Conservation (phyloP, 208 protist species). For the Acanthamoeba royreba region DNA sequence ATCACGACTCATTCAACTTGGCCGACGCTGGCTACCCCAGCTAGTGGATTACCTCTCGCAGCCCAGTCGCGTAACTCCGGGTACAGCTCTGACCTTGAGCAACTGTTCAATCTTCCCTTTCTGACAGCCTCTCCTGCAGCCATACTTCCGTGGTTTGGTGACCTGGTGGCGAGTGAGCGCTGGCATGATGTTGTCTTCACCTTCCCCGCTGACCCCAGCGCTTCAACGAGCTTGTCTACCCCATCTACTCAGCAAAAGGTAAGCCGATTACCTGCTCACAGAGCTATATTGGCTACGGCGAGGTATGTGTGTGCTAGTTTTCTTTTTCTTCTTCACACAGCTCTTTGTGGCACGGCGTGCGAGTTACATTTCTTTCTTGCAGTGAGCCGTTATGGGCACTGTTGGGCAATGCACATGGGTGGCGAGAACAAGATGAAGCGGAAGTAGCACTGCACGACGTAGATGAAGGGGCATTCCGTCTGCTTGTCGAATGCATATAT, state of each 20-base stretch:
- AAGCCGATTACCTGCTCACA: neutral
- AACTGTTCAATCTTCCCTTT: neutral
- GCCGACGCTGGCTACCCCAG: neutral
- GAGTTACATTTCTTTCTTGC: too few relatives aligned
- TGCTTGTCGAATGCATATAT: slow-evolving; percentile 1
- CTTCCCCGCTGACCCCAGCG: neutral
- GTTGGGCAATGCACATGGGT: neutral
- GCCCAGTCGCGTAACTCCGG: neutral
- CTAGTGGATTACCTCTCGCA: neutral
- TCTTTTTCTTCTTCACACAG: neutral
- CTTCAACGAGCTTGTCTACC: neutral
- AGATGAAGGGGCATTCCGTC: neutral
- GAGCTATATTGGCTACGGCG: neutral
- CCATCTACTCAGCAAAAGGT: neutral
- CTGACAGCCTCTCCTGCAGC: neutral
- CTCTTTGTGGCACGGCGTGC: neutral
- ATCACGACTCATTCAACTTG: neutral
- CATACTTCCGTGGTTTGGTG: neutral
- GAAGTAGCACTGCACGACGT: neutral
- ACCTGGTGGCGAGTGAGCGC: neutral
- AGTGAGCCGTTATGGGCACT: slow-evolving; percentile 6
- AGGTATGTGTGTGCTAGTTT: too few relatives aligned
- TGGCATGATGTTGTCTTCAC: neutral
- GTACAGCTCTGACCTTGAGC: neutral
- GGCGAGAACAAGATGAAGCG: neutral